These are phyloP conservation scores for Nothopassalora personata DNA, from an alignment of 2,329 filamentous ascomycete species.

Conservation along the genomic window DNA sequence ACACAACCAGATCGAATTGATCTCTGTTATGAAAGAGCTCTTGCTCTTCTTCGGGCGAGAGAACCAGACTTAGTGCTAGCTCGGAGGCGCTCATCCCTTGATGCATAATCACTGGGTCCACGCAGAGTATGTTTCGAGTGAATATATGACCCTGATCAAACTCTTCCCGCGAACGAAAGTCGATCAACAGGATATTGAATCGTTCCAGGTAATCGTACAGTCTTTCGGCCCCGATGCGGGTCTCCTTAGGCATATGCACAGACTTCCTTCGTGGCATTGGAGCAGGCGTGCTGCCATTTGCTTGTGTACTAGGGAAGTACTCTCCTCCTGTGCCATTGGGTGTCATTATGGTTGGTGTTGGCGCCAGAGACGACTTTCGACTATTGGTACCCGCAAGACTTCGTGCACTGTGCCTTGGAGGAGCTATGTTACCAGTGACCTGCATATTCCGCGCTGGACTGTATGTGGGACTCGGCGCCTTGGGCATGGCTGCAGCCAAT, in stretches of 20 bases:
- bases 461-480: constrained; percentile 69
- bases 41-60: constrained; percentile 71
- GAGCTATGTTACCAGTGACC: constrained; percentile 58
- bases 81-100: constrained; percentile 62
- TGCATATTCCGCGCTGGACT: constrained; percentile 69
- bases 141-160: constrained; percentile 89
- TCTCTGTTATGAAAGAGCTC: constrained; percentile 65
- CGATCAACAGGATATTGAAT: constrained; percentile 72
- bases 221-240: constrained; percentile 62
- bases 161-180: constrained; percentile 71
- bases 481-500: constrained; percentile 58
- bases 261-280: constrained; percentile 35
- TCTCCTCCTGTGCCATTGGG: constrained; percentile 35
- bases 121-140: constrained; percentile 75
- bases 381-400: constrained; percentile 52
- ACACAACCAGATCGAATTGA: constrained; percentile 80
- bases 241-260: constrained; percentile 50
- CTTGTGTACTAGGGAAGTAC: constrained; percentile 37
- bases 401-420: constrained; percentile 60
- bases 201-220: constrained; percentile 65
- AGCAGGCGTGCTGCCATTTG: constrained; percentile 11
- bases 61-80: constrained; percentile 61
- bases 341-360: constrained; percentile 34
- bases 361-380: constrained; percentile 48
- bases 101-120: constrained; percentile 75